Evolutionary conservation across 768 basidiomycete genomes (phyloP).

Genomic region (Collybia nuda): DNA sequence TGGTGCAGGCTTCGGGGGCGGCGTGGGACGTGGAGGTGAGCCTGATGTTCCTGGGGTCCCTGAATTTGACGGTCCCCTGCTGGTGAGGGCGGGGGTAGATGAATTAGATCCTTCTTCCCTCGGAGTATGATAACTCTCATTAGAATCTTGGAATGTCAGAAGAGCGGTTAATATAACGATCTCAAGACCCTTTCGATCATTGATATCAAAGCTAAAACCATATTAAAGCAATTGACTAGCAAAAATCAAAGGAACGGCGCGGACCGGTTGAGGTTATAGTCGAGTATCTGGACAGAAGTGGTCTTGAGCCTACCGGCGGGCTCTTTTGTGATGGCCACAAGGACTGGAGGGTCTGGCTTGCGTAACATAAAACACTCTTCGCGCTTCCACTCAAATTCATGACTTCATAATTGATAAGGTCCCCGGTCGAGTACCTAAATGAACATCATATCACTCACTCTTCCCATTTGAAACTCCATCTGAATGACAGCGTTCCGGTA

Average conservation of each 20-base stretch:
- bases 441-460: conserved; percentile 55
- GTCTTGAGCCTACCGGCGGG: conserved; percentile 65
- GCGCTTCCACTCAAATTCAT: conserved; percentile 84
- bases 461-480: conserved; percentile 84
- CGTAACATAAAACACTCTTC: conserved; percentile 82
- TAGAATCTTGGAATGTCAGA: conserved; percentile 73
- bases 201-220: conserved; percentile 68
- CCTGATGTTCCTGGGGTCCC: not conserved
- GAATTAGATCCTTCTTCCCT: conserved; percentile 5
- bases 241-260: conserved; percentile 6
- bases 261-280: conserved; percentile 82
- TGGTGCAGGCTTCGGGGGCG: conserved; percentile 61
- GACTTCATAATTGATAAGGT: conserved; percentile 38
- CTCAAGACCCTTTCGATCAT: conserved; percentile 84
- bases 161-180: conserved; percentile 77
- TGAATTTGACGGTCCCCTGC: not conserved
- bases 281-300: conserved; percentile 70
- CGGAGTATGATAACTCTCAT: conserved; percentile 51
- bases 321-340: conserved; percentile 81
- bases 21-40: conserved; percentile 20
- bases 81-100: not conserved
- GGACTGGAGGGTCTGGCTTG: conserved; percentile 85
- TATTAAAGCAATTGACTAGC: not conserved
- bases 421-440: not conserved
- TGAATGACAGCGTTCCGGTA: conserved; percentile 71